Evolutionary conservation across 2,329 filamentous ascomycete species (phyloP).

Genomic region (Trichoderma sp.): DNA sequence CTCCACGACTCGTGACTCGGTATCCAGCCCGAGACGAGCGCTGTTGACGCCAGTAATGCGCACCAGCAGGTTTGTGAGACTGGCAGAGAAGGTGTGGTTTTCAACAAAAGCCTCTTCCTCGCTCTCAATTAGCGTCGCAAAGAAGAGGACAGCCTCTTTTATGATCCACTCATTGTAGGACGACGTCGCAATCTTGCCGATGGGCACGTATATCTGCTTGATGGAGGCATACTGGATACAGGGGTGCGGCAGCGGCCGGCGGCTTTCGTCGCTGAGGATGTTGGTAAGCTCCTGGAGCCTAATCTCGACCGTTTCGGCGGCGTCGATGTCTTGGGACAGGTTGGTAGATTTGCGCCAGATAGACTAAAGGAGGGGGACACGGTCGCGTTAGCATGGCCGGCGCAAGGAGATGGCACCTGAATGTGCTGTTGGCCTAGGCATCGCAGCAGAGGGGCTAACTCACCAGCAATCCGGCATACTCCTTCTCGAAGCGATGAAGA

Average conservation of each 20-base stretch:
- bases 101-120: slow-evolving; percentile 95
- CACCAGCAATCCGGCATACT: slow-evolving; percentile 66
- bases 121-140: slow-evolving; percentile 90
- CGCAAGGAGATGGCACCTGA: neutral
- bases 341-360: slow-evolving; percentile 66
- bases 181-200: slow-evolving; percentile 85
- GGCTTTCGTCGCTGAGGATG: slow-evolving; percentile 86
- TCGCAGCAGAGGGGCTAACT: slow-evolving; percentile 32
- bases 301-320: slow-evolving; percentile 65
- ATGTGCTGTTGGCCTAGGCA: neutral
- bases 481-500: slow-evolving; percentile 68
- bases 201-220: slow-evolving; percentile 85
- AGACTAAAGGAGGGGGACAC: slow-evolving; percentile 42
- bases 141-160: slow-evolving; percentile 80
- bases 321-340: slow-evolving; percentile 62
- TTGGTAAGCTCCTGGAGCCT: slow-evolving; percentile 66
- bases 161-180: slow-evolving; percentile 86
- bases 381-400: neutral
- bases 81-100: slow-evolving; percentile 81
- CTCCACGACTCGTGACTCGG: slow-evolving; percentile 87
- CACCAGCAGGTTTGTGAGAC: slow-evolving; percentile 83
- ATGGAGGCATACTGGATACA: slow-evolving; percentile 86
- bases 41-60: slow-evolving; percentile 75
- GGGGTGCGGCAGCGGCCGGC: slow-evolving; percentile 84
- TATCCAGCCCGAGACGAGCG: slow-evolving; percentile 75